These are phyloP conservation scores for Scolecobasidium constrictum DNA, from an alignment of 2,329 filamentous ascomycete genomes.

Conservation along the genomic window DNA sequence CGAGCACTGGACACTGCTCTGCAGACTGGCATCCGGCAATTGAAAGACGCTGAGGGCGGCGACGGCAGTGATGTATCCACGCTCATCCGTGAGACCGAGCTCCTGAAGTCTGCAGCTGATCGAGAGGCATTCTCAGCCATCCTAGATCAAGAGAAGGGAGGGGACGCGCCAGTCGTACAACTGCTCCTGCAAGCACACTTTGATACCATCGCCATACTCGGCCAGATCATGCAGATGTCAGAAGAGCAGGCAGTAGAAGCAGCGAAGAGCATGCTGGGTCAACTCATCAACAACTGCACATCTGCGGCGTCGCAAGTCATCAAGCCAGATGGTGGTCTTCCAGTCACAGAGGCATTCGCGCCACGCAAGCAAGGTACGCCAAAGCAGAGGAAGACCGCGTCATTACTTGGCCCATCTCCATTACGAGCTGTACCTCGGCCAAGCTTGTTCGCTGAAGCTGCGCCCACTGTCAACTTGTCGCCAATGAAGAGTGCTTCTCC, in stretches of 20 bases:
- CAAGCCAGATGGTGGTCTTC: constrained; percentile 69
- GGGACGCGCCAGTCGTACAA: constrained; percentile 69
- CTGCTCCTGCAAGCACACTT: constrained; percentile 83
- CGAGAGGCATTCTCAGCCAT: constrained; percentile 69
- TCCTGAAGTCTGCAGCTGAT: constrained; percentile 73
- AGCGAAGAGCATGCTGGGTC: constrained; percentile 65
- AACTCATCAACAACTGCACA: constrained; percentile 67
- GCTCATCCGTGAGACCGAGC: constrained; percentile 70
- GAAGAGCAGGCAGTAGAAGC: constrained; percentile 73
- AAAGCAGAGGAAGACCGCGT: constrained; percentile 51
- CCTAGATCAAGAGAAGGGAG: constrained; percentile 71
- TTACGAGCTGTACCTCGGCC: constrained; percentile 29
- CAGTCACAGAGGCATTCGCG: constrained; percentile 53
- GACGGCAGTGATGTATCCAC: constrained; percentile 60
- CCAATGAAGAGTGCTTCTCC: constrained; percentile 72
- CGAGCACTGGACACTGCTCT: constrained; percentile 77
- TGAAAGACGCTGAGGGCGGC: constrained; percentile 57
- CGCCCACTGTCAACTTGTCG: constrained; percentile 39
- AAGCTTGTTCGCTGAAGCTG: constrained; percentile 17
- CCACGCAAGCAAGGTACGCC: constrained; percentile 65
- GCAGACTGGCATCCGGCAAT: constrained; percentile 70
- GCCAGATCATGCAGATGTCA: constrained; percentile 69
- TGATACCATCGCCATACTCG: constrained; percentile 75
- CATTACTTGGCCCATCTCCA: constrained; percentile 36
- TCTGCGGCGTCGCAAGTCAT: constrained; percentile 71